Base-by-base conservation (phyloP, 164 flowering plant genomes). In the Brasenia schreberi region DNA sequence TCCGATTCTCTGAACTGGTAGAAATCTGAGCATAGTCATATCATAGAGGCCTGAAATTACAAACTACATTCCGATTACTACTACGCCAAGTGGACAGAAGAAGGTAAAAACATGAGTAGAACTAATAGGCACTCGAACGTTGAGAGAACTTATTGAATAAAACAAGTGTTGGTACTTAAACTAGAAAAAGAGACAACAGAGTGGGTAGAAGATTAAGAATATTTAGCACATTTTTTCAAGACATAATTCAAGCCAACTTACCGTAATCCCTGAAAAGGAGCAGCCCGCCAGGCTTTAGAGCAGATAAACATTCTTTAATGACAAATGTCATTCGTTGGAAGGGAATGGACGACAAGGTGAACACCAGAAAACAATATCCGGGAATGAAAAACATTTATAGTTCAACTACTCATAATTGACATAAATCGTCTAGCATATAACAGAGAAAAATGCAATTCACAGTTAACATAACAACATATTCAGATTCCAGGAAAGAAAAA, bases 21-120 rank as follows among this genome's bases (percentile, higher is more conserved):
- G 78, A 77, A 93, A 90, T 64, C 98, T 89, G 71, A 93, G 96
- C 98, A 93, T 90, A 58, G 96, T 84, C 97, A 90, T 88, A 72
- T 93, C 98, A 84, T 86, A 93, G 39, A 93, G 88, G 65, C 98
- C 96, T 93, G 77, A 52, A 62, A 65, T 3, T 14, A 49, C 10
- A 49, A 49, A 49, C 16, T 9, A 9, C 10, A 9, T 49, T 49
- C 53, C 10, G 16, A 14, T 49, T 49, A 6, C 56, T 49, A 14
- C 56, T 14, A 9, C 4, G 56, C 39, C 39, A 49, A 49, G 16
- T 9, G 56, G 4, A 49, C 10, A 49, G 7, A 7, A 45, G 14
- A 49, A 49, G 5, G 16, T 9, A 49, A 49, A 49, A 3, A 49
- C 56, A 49, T 9, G 56, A 9, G 10, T 9, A 49, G 2, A 9